Evolutionary conservation across 2,329 filamentous ascomycete species (phyloP).

Genomic region (Botrytis fabae): DNA sequence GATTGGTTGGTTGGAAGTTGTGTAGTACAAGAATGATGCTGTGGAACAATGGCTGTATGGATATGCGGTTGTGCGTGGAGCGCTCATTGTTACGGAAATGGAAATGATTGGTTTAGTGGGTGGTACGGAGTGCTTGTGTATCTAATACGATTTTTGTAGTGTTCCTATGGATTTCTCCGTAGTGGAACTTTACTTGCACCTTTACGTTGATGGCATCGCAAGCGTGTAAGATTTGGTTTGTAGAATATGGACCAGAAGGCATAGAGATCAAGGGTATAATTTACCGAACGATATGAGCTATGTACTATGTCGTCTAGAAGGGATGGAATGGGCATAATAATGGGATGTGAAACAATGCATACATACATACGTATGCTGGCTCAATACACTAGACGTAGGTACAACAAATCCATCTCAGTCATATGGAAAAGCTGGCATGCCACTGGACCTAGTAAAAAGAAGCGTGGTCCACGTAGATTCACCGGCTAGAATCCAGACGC

Average conservation of each 20-base stretch:
- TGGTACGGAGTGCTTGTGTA: not conserved
- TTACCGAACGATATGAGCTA: too few relatives aligned
- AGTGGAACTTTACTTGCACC: not conserved
- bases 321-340: too few relatives aligned
- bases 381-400: not conserved
- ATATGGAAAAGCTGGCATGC: fast-evolving
- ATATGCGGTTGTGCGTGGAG: not conserved
- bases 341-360: too few relatives aligned
- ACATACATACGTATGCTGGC: not conserved
- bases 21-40: not conserved
- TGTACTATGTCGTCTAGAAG: too few relatives aligned
- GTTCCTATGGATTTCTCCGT: not conserved
- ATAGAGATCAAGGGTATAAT: too few relatives aligned
- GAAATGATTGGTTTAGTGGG: not conserved
- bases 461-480: not conserved
- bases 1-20: not conserved
- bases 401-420: not conserved
- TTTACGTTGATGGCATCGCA: too few relatives aligned
- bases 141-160: fast-evolving
- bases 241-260: too few relatives aligned
- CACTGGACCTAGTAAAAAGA: not conserved
- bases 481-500: not conserved
- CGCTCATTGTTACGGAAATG: too few relatives aligned
- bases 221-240: too few relatives aligned
- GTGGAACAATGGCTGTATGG: not conserved